Percentiles rank a stretch among this genome's conserved stretches.
These are phyloP conservation scores for Neckera pumila DNA, from an alignment of 225 moss, liverwort and hornwort genomes.

Conservation along the genomic window DNA sequence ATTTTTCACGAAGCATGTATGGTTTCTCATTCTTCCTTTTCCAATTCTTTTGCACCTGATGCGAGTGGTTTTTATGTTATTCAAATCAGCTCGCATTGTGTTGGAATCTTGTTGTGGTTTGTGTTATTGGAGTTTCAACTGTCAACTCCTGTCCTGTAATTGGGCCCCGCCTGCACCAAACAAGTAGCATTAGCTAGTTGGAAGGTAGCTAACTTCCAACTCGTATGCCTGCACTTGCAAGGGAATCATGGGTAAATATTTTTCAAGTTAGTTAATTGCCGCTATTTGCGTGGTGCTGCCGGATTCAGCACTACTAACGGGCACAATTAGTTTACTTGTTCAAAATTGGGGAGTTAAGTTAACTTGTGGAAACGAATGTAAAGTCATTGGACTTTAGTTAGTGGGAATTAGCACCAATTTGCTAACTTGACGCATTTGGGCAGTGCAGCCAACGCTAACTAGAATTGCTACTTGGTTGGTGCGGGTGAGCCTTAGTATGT, in stretches of 20 bases:
- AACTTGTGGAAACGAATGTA: background rate
- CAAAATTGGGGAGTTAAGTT: background rate
- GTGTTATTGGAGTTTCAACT: background rate
- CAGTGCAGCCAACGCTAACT: background rate
- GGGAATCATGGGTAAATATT: background rate
- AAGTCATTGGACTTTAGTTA: background rate
- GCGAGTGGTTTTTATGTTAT: background rate
- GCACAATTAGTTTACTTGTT: background rate
- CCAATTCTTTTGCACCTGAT: background rate
- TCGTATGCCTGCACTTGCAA: background rate
- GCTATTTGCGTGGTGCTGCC: background rate
- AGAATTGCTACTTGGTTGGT: background rate
- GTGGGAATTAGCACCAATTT: background rate
- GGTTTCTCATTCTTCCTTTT: background rate
- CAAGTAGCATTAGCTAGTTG: background rate
- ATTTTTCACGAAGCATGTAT: constrained; percentile 69
- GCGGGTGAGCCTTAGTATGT: background rate
- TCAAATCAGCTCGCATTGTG: background rate
- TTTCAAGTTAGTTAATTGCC: background rate
- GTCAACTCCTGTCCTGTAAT: background rate
- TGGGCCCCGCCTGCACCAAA: background rate
- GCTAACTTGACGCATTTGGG: background rate
- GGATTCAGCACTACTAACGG: background rate
- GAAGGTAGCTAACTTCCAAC: background rate
- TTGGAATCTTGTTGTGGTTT: background rate